Evolutionary conservation across 139 green algal genomes (phyloP).

Genomic region (Helicosporidium sp.): DNA sequence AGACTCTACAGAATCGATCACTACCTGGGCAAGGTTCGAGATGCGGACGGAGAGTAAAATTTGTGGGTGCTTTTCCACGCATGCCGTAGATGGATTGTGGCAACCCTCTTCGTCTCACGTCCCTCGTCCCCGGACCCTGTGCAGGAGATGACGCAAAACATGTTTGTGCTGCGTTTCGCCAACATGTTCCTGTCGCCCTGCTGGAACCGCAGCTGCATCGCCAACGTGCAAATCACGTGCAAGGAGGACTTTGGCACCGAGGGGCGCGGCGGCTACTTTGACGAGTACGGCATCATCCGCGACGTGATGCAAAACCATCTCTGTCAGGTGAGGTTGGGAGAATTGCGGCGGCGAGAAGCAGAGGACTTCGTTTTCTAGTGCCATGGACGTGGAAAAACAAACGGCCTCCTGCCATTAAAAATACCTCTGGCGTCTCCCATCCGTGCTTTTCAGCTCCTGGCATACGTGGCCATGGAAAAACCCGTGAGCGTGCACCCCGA

Average conservation of each 20-base stretch:
- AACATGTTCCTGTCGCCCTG: conserved; percentile 68
- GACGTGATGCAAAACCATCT: conserved; percentile 93
- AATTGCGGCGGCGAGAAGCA: too few relatives aligned
- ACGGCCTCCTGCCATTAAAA: too few relatives aligned
- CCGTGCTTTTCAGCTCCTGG: conserved; percentile 22
- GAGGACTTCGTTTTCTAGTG: too few relatives aligned
- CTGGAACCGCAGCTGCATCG: conserved; percentile 69
- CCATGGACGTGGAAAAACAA: too few relatives aligned
- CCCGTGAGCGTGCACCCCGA: conserved; percentile 65
- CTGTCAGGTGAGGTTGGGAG: conserved; percentile 43
- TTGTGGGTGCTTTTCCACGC: too few relatives aligned
- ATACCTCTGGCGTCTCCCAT: too few relatives aligned
- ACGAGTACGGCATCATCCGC: conserved; percentile 88
- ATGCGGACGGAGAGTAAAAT: too few relatives aligned
- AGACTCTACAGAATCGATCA: conserved; percentile 93
- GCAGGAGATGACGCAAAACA: conserved; percentile 87
- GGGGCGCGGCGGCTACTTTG: conserved; percentile 91
- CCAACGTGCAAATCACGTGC: conserved; percentile 82
- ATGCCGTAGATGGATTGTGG: too few relatives aligned
- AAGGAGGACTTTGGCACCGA: conserved; percentile 78
- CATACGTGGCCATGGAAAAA: conserved; percentile 70
- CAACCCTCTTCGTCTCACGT: too few relatives aligned
- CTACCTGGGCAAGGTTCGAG: conserved; percentile 53
- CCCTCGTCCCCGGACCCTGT: too few relatives aligned
- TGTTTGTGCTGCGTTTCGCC: conserved; percentile 88